Percentiles rank a stretch among this genome's conserved stretches.
phyloP scores from a whole-genome alignment of 257 asterid genomes.

The Jasminum sambac region DNA sequence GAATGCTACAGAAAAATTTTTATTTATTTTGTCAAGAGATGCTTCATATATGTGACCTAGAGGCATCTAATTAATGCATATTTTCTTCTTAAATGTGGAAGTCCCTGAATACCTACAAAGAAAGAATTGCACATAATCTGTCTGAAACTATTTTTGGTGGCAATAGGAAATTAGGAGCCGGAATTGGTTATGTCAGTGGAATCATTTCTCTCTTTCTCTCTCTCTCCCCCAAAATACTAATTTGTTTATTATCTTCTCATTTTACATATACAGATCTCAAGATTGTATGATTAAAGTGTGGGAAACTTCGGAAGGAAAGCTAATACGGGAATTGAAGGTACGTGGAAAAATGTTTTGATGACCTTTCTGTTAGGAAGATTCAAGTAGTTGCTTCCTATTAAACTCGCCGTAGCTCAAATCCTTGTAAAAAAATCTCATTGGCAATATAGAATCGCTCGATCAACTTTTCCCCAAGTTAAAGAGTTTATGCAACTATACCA shows the following conservation, averaged over 20 bases:
- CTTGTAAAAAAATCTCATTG: neutral
- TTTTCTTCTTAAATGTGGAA: neutral
- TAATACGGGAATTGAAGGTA: constrained; percentile 89
- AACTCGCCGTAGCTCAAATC: neutral
- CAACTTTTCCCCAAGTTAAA: neutral
- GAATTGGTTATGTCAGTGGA: too few species aligned
- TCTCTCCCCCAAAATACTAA: constrained; percentile 2
- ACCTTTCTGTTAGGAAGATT: neutral
- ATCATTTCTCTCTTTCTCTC: too few species aligned
- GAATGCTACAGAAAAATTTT: neutral
- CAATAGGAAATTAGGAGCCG: constrained; percentile 4
- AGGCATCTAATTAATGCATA: neutral
- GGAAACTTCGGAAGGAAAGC: constrained; percentile 88
- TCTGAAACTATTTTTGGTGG: neutral
- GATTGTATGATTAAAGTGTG: constrained; percentile 96
- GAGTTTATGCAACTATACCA: too few species aligned
- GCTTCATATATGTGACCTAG: neutral
- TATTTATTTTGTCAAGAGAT: too few species aligned
- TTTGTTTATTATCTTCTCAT: constrained; percentile 12
- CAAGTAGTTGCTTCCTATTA: neutral
- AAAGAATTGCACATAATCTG: constrained; percentile 2
- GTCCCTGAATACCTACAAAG: constrained; percentile 12
- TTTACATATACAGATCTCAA: constrained; percentile 68
- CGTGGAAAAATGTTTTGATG: constrained; percentile 9
- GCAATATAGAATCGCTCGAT: neutral